Evolutionary conservation across 208 protist genomes (phyloP).

Genomic region (Trypanosoma cruzi): DNA sequence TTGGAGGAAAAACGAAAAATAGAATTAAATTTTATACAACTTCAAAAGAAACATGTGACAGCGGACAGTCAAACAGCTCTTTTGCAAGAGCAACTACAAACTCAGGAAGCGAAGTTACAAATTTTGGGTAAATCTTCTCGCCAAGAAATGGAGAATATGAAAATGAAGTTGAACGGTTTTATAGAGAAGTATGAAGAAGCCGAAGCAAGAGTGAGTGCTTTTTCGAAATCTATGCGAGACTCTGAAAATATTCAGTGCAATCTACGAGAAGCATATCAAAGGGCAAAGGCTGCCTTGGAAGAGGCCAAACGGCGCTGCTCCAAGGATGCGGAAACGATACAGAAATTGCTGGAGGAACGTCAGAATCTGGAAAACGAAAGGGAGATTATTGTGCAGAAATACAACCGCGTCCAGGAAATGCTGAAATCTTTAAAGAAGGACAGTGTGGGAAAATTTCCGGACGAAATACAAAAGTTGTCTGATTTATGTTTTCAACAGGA

Average conservation of each 20-base stretch:
- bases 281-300: constrained; percentile 44
- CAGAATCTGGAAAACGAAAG: constrained; percentile 65
- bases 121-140: constrained; percentile 41
- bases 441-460: constrained; percentile 34
- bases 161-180: constrained; percentile 52
- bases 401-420: constrained; percentile 82
- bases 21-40: constrained; percentile 13
- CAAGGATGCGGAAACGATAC: constrained; percentile 53
- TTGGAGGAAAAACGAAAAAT: constrained; percentile 15
- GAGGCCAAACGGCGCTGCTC: constrained; percentile 68
- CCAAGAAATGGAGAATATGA: constrained; percentile 44
- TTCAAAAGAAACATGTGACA: constrained; percentile 23
- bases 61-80: constrained; percentile 10
- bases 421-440: constrained; percentile 60
- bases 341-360: constrained; percentile 52
- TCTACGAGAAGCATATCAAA: constrained; percentile 41
- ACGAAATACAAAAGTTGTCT: constrained; percentile 61
- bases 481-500: constrained; percentile 72
- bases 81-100: constrained; percentile 28
- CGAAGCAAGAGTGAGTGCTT: constrained; percentile 27
- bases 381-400: constrained; percentile 77
- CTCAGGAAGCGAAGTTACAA: constrained; percentile 35
- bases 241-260: constrained; percentile 23
- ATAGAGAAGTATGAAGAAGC: constrained; percentile 55
- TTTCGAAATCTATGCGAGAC: constrained; percentile 38